Evolutionary conservation across 164 flowering plant species (phyloP).

Genomic region (Paratinospora sagittata): DNA sequence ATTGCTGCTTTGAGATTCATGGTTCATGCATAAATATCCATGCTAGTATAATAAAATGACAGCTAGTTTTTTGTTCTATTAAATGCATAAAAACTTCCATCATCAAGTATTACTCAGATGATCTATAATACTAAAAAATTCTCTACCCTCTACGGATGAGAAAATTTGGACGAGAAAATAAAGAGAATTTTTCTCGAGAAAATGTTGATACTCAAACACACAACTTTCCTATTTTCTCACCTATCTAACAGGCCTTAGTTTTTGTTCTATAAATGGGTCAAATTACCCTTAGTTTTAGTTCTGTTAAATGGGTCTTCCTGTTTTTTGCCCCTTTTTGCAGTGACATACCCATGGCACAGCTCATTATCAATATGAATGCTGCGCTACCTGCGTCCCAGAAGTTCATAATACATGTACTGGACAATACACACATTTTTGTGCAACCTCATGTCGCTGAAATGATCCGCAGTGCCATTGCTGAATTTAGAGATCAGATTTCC

Average conservation of each 20-base stretch:
- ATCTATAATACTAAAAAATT: no score
- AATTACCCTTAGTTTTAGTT: neutral
- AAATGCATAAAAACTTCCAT: no score
- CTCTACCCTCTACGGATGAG: no score
- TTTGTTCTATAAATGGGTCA: no score
- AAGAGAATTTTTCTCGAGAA: no score
- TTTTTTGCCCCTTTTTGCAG: constrained; percentile 31
- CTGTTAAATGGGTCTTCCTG: neutral
- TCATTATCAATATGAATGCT: constrained; percentile 65
- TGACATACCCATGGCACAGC: constrained; percentile 92
- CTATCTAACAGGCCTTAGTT: no score
- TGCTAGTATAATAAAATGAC: neutral
- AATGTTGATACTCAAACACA: no score
- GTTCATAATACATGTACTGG: constrained; percentile 73
- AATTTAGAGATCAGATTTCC: constrained; percentile 72
- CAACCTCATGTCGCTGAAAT: constrained; percentile 62
- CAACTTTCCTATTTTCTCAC: no score
- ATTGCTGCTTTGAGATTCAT: no score
- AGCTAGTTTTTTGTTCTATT: no score
- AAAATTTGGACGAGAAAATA: no score
- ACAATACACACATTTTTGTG: constrained; percentile 72
- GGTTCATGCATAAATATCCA: neutral
- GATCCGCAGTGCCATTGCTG: constrained; percentile 63
- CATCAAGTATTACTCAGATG: no score
- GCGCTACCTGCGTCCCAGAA: constrained; percentile 64